Percentiles rank a stretch among this genome's conserved stretches.
phyloP scores from a whole-genome alignment of 768 basidiomycete genomes.

The Lanmaoa pseudosensibilis region DNA sequence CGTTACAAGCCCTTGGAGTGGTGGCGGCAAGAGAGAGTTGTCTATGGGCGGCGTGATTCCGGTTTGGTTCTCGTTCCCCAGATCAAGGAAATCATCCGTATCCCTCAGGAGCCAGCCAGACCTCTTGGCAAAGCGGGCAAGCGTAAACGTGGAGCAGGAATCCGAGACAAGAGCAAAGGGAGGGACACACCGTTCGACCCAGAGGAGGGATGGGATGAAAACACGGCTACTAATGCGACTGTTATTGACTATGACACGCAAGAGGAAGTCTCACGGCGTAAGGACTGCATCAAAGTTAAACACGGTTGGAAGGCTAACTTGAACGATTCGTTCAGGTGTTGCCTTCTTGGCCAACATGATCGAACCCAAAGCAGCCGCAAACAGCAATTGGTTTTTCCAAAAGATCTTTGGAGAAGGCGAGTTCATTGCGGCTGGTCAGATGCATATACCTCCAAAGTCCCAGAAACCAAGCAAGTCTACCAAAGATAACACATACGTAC shows the following conservation, averaged over 20 bases:
- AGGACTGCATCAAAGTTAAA: conserved; percentile 34
- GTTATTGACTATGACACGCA: conserved; percentile 67
- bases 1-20: conserved; percentile 77
- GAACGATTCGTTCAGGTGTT: conserved; percentile 53
- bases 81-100: conserved; percentile 63
- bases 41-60: conserved; percentile 67
- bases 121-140: conserved; percentile 47
- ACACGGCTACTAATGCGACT: conserved; percentile 63
- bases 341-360: conserved; percentile 76
- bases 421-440: conserved; percentile 88
- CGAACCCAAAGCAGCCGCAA: conserved; percentile 55
- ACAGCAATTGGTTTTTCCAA: conserved; percentile 79
- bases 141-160: conserved; percentile 31
- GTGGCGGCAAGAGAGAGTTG: conserved; percentile 91
- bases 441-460: conserved; percentile 76
- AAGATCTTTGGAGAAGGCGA: conserved; percentile 90
- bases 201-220: conserved; percentile 85
- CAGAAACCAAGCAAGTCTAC: conserved; percentile 85
- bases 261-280: conserved; percentile 69
- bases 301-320: background rate
- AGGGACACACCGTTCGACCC: conserved; percentile 40
- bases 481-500: conserved; percentile 91
- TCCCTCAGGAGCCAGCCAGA: conserved; percentile 49
- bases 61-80: conserved; percentile 56
- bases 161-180: conserved; percentile 39